Evolutionary conservation across 768 basidiomycete genomes (phyloP), one percentile per base, ranked within the genome.

Genomic region (Pisolithus microcarpus): DNA sequence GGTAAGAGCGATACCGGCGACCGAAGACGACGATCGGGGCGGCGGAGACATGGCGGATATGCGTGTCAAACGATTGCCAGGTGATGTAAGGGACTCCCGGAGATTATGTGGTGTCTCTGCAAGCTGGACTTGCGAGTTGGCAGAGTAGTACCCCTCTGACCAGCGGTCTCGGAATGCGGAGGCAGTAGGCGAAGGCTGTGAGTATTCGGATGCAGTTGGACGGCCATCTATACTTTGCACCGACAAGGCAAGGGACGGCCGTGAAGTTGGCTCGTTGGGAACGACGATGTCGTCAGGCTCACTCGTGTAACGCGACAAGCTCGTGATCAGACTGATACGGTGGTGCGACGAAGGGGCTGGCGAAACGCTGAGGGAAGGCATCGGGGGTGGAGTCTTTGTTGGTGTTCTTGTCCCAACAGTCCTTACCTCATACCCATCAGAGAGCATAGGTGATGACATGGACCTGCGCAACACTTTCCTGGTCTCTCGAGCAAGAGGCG

Each of bases 141-240:
- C 58, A 24, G 65, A 68, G 45, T 68, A 67, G 50, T 69, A 67
- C 36, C 65, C 60, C 7, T 67, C 62, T 1, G 67, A 69, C 58
- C 57, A 64, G 48, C 66, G 78, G 56, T 87, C 85, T 24, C 80
- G 78, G 68, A 90, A 90, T n/a, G 84, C 85, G n/a, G 87, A 88
- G 6, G 75, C 81, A 4, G 86, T 85, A 1, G 87, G 87, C 9
- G 87, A 89, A 5, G 78, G 74, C 55, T 81, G 80, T 9, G 84
- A 82, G 62, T 84, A 84, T 49, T 81, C 78, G 11, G 85, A 86
- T 26, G 82, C 56, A 18, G 85, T 85, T 4, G 71, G 77, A 38
- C 82, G 74, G 16, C 60, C 58, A 11, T 64, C 62, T 16, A 57
- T 54, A 65, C 74, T 56, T 62, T 65, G 61, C 3, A 77, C 64